phyloP scores from a whole-genome alignment of 1,139 yeast genomes.

The Debaryomyces sp. region DNA sequence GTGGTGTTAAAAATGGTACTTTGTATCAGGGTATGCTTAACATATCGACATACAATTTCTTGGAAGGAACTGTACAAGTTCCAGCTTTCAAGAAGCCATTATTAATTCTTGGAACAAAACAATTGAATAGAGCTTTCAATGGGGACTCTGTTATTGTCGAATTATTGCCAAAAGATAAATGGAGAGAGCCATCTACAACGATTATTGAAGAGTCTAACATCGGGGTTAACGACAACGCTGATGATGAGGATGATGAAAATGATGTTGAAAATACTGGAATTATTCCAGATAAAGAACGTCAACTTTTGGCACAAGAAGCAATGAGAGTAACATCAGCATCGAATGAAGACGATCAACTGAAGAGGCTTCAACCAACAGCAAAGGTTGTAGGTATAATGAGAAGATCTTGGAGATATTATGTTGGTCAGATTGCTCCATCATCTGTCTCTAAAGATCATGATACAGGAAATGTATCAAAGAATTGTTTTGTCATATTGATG shows the following conservation, averaged over 20 bases:
- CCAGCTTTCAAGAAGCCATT: conserved; percentile 81
- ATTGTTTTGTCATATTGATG: conserved; percentile 85
- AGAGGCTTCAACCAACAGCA: conserved; percentile 83
- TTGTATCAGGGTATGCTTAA: conserved; percentile 82
- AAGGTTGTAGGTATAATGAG: conserved; percentile 84
- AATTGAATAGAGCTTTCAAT: conserved; percentile 86
- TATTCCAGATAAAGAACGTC: conserved; percentile 76
- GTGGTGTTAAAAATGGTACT: conserved; percentile 87
- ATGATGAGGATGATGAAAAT: conserved; percentile 48
- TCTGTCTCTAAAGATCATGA: conserved; percentile 61
- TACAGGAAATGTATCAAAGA: conserved; percentile 63
- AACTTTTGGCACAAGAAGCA: conserved; percentile 77
- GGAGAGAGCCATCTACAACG: conserved; percentile 85
- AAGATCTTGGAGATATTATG: conserved; percentile 96
- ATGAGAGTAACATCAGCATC: conserved; percentile 51
- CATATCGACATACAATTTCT: conserved; percentile 81
- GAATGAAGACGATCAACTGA: conserved; percentile 32
- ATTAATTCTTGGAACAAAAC: conserved; percentile 77
- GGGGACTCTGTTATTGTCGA: conserved; percentile 94
- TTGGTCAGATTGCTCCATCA: conserved; percentile 87
- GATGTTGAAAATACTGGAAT: conserved; percentile 47
- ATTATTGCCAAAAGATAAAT: conserved; percentile 78
- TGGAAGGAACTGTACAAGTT: conserved; percentile 83
- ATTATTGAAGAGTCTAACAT: conserved; percentile 75
- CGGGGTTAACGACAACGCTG: conserved; percentile 64